A percentile compares a stretch with the other conserved stretches of the same genome.
These are phyloP conservation scores for Dipodascus geniculatus DNA, from an alignment of 805 yeast species.

Conservation along the genomic window DNA sequence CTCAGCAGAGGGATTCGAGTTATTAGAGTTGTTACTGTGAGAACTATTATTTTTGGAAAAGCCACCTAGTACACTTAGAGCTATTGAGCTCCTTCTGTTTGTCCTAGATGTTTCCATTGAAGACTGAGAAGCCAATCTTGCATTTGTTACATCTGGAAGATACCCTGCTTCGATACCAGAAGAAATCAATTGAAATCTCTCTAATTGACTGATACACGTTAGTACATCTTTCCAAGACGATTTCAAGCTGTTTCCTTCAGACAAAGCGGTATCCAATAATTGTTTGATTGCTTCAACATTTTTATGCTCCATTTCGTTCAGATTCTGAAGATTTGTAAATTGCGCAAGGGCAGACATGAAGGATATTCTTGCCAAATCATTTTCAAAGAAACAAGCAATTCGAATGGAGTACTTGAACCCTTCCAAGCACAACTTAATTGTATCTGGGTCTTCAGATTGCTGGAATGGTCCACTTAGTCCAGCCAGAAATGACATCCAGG, in stretches of 20 bases:
- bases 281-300: conserved; percentile 71
- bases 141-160: conserved; percentile 76
- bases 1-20: conserved; percentile 14
- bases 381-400: conserved; percentile 72
- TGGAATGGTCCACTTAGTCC: conserved; percentile 90
- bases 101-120: conserved; percentile 11
- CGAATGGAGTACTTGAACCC: conserved; percentile 77
- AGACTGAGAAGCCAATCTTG: conserved; percentile 43
- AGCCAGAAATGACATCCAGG: conserved; percentile 96
- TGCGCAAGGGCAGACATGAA: conserved; percentile 85
- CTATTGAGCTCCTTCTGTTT: neutral
- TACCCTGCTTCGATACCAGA: conserved; percentile 75
- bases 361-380: conserved; percentile 77
- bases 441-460: conserved; percentile 60
- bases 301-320: conserved; percentile 64
- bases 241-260: conserved; percentile 65
- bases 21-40: conserved; percentile 6
- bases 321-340: conserved; percentile 68
- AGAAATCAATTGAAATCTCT: conserved; percentile 76
- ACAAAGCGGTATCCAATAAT: conserved; percentile 62
- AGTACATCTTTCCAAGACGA: conserved; percentile 79
- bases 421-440: conserved; percentile 50
- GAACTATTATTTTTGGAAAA: neutral
- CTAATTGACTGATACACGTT: conserved; percentile 78
- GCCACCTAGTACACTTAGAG: neutral